A percentile compares a stretch with the other conserved stretches of the same genome.
phyloP scores from a whole-genome alignment of 2,329 filamentous ascomycete genomes.

The Penicillium sp. region DNA sequence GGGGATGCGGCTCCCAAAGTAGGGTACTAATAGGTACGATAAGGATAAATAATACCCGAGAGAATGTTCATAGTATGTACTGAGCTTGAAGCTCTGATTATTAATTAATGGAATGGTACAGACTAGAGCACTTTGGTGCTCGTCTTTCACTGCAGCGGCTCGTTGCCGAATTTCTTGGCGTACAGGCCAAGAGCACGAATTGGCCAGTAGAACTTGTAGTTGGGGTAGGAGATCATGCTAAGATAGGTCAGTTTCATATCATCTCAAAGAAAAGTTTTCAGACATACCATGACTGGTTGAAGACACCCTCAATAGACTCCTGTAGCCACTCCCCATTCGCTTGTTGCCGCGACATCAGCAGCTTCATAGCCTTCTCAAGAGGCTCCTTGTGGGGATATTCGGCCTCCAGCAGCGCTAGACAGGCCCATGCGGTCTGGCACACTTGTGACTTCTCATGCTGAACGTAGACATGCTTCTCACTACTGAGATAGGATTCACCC shows the following conservation, averaged over 20 bases:
- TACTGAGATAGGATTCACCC: constrained; percentile 91
- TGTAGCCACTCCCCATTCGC: constrained; percentile 91
- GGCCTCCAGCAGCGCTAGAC: constrained; percentile 79
- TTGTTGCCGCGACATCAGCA: constrained; percentile 85
- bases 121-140: background rate
- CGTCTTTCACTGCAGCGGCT: constrained; percentile 48
- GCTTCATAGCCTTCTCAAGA: constrained; percentile 70
- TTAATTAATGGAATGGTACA: background rate
- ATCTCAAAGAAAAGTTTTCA: background rate
- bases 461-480: constrained; percentile 72
- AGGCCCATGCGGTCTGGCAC: constrained; percentile 91
- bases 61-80: background rate
- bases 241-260: constrained; percentile 17
- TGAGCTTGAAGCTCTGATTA: background rate
- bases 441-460: constrained; percentile 83
- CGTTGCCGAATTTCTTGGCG: constrained; percentile 68
- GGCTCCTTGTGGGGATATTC: constrained; percentile 73
- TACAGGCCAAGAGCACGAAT: constrained; percentile 94
- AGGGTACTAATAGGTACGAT: background rate
- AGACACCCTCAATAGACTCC: constrained; percentile 95
- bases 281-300: constrained; percentile 89
- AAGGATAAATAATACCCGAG: background rate
- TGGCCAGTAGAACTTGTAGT: constrained; percentile 97
- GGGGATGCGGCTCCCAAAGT: background rate
- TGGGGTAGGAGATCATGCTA: constrained; percentile 97